Evolutionary conservation across 305 asterid species (phyloP).

Genomic region (Fraxinus baroniana): DNA sequence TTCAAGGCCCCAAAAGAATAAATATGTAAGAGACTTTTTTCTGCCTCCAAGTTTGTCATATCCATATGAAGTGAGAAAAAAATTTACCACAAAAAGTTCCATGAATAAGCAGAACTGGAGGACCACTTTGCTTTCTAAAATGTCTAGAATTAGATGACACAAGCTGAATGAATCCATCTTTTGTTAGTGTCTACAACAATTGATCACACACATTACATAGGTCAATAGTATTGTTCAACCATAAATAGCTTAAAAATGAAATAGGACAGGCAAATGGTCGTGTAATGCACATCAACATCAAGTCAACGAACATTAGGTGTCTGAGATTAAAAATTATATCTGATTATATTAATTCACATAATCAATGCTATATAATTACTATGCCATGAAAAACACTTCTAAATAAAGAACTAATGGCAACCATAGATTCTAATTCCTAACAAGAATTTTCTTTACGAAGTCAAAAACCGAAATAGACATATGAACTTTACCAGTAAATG

Average conservation of each 20-base stretch:
- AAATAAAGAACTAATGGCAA: neutral
- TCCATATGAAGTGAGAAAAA: neutral
- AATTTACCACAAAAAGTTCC: constrained; percentile 75
- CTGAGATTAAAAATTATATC: neutral
- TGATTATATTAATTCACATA: neutral
- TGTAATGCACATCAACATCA: neutral
- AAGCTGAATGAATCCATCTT: constrained; percentile 85
- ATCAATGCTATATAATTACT: neutral
- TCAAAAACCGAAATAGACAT: neutral
- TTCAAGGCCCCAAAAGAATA: neutral
- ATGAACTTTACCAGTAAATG: neutral
- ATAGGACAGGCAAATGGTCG: neutral
- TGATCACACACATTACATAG: neutral
- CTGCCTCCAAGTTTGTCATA: neutral
- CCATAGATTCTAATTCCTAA: neutral
- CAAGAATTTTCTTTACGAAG: neutral
- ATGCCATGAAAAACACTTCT: neutral
- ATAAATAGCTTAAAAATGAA: neutral
- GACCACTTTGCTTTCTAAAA: constrained; percentile 32
- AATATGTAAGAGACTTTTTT: neutral
- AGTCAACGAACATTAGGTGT: neutral
- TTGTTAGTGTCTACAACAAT: constrained; percentile 57
- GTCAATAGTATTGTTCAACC: neutral
- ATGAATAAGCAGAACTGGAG: constrained; percentile 81
- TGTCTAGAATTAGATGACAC: constrained; percentile 59